Percentiles rank a stretch among this genome's conserved stretches.
These are phyloP conservation scores for Psilocybe azurescens DNA, from an alignment of 768 basidiomycete species.

Conservation along the genomic window DNA sequence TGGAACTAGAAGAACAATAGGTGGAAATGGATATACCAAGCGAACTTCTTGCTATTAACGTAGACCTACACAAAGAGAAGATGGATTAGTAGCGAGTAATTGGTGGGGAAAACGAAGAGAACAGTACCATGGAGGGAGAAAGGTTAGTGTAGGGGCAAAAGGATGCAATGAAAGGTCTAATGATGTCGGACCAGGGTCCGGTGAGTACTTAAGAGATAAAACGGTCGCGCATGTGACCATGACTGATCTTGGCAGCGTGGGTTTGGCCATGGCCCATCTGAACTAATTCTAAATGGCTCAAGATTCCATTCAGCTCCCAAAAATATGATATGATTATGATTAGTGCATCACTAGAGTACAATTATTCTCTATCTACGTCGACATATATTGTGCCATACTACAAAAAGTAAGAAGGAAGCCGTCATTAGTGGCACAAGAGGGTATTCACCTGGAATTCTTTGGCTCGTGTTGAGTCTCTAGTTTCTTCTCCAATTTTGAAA, in stretches of 20 bases:
- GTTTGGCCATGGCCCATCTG: slow-evolving; percentile 17
- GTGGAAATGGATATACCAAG: slow-evolving; percentile 59
- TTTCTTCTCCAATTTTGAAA: slow-evolving; percentile 83
- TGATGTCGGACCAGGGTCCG: slow-evolving; percentile 8
- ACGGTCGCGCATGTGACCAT: neutral
- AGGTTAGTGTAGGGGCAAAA: neutral
- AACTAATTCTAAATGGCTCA: neutral
- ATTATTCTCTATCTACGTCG: slow-evolving; percentile 49
- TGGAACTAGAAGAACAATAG: neutral
- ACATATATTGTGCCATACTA: slow-evolving; percentile 88
- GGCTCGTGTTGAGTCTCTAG: slow-evolving; percentile 46
- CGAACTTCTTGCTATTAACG: slow-evolving; percentile 76
- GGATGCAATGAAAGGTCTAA: neutral
- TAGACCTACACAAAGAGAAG: slow-evolving; percentile 53
- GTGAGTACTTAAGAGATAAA: neutral
- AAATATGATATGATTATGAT: neutral
- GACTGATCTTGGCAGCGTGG: slow-evolving; percentile 27
- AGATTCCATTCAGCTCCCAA: neutral
- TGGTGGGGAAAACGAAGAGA: neutral
- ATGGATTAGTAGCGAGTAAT: neutral
- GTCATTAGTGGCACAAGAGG: neutral
- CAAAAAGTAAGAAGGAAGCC: slow-evolving; percentile 9
- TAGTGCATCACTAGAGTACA: slow-evolving; percentile 1
- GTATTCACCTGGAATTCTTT: slow-evolving; percentile 52
- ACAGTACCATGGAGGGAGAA: slow-evolving; percentile 22